Conservation (phyloP, 352 stramenopile genomes). For the Globisporangium middletonii region DNA sequence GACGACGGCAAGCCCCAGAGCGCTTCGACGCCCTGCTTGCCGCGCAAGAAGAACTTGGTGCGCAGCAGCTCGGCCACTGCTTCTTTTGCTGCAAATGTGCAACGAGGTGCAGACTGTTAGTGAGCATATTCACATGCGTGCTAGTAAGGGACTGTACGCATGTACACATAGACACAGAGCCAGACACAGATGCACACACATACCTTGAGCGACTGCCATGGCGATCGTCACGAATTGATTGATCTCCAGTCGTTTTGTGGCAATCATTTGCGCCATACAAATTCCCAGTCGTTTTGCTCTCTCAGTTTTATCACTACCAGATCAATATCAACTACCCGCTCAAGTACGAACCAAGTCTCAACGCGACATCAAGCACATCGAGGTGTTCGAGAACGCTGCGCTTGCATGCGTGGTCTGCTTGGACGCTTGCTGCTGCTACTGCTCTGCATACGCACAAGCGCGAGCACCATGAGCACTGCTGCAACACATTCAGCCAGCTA, state of each 20-base stretch:
- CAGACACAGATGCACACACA: not conserved
- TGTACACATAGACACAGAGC: not conserved
- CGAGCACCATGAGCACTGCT: not conserved
- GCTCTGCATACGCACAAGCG: not conserved
- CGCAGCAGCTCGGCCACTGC: slow-evolving; percentile 23
- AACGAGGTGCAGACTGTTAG: too few relatives aligned
- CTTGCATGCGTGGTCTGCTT: too few relatives aligned
- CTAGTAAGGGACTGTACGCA: not conserved
- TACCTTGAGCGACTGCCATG: slow-evolving; percentile 1
- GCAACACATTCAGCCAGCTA: not conserved
- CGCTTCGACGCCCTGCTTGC: slow-evolving; percentile 67
- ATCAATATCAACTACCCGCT: too few relatives aligned
- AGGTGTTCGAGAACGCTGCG: too few relatives aligned
- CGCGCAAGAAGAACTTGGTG: slow-evolving; percentile 84
- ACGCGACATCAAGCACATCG: too few relatives aligned
- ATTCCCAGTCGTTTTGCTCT: not conserved
- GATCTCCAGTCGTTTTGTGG: not conserved
- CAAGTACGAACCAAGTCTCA: too few relatives aligned
- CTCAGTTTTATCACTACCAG: not conserved
- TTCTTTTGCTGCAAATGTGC: not conserved
- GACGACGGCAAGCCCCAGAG: slow-evolving; percentile 67
- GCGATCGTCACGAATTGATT: not conserved
- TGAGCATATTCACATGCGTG: not conserved
- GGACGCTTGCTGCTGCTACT: not conserved
- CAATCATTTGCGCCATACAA: not conserved